phyloP scores from a whole-genome alignment of 192 early-diverging fungal species.

The Funneliformis mosseae region DNA sequence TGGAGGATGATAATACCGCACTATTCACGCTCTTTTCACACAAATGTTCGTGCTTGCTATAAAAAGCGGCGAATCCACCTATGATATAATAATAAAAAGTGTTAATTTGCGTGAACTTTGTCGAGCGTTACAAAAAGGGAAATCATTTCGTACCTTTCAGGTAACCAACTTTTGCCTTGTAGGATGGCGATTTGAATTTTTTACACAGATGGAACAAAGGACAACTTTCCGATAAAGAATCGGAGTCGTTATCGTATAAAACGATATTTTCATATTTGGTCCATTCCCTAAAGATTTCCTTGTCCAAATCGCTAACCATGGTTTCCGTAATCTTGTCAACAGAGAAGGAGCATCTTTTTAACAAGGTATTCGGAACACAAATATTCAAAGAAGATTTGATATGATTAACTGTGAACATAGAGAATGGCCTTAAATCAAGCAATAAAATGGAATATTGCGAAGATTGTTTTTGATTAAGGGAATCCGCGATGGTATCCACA shows the following conservation, averaged over 20 bases:
- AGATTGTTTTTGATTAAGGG: constrained; percentile 10
- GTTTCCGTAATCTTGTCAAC: constrained; percentile 64
- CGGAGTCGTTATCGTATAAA: constrained; percentile 66
- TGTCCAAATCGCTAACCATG: constrained; percentile 56
- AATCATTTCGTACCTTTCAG: constrained; percentile 44
- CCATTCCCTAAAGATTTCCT: constrained; percentile 55
- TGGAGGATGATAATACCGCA: not conserved
- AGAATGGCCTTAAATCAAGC: constrained; percentile 72
- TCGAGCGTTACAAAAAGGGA: not conserved
- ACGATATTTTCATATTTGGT: constrained; percentile 59
- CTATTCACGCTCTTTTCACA: constrained; percentile 32
- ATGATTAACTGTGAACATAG: constrained; percentile 52
- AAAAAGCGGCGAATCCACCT: constrained; percentile 58
- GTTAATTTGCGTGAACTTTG: not conserved
- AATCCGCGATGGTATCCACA: not conserved
- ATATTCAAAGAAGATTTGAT: constrained; percentile 68
- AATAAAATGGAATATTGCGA: constrained; percentile 47
- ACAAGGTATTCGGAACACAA: constrained; percentile 71
- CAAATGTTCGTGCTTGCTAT: constrained; percentile 25
- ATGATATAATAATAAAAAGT: constrained; percentile 10
- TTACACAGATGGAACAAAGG: constrained; percentile 55
- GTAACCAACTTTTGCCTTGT: constrained; percentile 46
- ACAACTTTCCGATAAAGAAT: constrained; percentile 50
- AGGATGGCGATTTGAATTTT: constrained; percentile 63
- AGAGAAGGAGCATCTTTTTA: constrained; percentile 65